Percentiles rank a stretch among this genome's conserved stretches.
Conservation (phyloP, 257 asterid species). For the Marsdenia floribunda region DNA sequence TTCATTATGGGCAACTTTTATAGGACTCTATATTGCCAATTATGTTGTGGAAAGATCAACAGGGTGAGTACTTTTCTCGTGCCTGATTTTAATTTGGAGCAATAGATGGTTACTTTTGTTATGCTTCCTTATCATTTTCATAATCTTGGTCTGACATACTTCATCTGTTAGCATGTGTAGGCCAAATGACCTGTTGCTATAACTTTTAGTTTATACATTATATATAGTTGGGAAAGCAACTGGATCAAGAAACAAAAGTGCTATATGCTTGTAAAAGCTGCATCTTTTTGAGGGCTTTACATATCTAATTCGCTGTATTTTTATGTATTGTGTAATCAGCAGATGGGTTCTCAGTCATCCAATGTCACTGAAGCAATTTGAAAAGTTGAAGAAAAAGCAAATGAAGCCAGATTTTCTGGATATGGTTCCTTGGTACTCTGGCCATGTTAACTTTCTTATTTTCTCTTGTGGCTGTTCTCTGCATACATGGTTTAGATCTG, state of each 20-base stretch:
- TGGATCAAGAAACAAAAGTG: not conserved
- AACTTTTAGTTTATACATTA: not conserved
- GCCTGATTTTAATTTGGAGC: not conserved
- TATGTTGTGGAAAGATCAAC: conserved; percentile 97
- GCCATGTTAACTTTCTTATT: conserved; percentile 35
- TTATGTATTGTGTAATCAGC: conserved; percentile 17
- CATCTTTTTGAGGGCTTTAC: not conserved
- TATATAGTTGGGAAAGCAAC: not conserved
- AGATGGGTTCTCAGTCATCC: conserved; percentile 99
- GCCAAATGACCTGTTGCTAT: not conserved
- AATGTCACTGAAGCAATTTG: conserved; percentile 71
- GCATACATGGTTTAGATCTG: not conserved
- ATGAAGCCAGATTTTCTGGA: conserved; percentile 92
- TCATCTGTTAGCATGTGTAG: not conserved
- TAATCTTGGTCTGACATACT: not conserved
- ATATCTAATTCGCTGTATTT: not conserved
- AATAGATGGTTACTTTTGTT: not conserved
- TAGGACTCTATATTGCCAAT: conserved; percentile 97
- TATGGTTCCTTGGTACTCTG: conserved; percentile 99
- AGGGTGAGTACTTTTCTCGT: conserved; percentile 54
- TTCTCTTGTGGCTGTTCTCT: not conserved
- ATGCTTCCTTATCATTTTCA: not conserved
- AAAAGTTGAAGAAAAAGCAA: conserved; percentile 84
- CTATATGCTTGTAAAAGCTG: not conserved
- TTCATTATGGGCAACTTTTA: conserved; percentile 98